Evolutionary conservation across 305 asterid genomes (phyloP).

Genomic region (Striga hermonthica): DNA sequence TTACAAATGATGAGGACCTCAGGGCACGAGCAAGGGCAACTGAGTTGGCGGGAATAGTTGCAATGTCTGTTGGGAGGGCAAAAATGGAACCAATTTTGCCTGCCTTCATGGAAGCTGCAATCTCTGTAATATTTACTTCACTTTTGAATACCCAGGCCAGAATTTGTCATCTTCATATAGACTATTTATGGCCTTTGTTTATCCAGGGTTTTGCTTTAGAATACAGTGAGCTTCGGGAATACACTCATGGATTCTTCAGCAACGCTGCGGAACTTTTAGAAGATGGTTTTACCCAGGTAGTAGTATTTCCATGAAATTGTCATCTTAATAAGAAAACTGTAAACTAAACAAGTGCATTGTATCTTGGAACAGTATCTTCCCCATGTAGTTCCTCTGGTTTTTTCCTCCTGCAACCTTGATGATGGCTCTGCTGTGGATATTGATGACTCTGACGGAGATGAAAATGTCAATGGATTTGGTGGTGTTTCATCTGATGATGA

Average conservation of each 20-base stretch:
- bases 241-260: constrained; percentile 98
- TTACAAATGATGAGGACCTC: constrained; percentile 95
- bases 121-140: constrained; percentile 52
- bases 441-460: constrained; percentile 85
- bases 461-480: constrained; percentile 75
- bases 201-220: constrained; percentile 88
- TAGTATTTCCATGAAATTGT: constrained; percentile 26
- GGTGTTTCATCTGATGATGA: constrained; percentile 99
- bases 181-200: constrained; percentile 28
- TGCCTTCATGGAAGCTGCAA: constrained; percentile 90
- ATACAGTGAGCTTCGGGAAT: constrained; percentile 97
- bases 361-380: constrained; percentile 80
- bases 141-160: constrained; percentile 30
- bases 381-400: constrained; percentile 82
- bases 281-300: constrained; percentile 87
- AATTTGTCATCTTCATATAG: constrained; percentile 24
- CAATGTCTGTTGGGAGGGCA: constrained; percentile 90
- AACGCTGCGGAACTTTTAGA: constrained; percentile 83
- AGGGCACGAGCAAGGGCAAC: constrained; percentile 98
- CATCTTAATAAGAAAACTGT: constrained; percentile 10
- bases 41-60: constrained; percentile 91
- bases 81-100: constrained; percentile 92
- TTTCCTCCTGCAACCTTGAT: constrained; percentile 95
- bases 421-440: constrained; percentile 97
- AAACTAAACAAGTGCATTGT: constrained; percentile 28